Evolutionary conservation across 192 early-diverging fungal genomes (phyloP).

Genomic region (Mortierella antarctica): DNA sequence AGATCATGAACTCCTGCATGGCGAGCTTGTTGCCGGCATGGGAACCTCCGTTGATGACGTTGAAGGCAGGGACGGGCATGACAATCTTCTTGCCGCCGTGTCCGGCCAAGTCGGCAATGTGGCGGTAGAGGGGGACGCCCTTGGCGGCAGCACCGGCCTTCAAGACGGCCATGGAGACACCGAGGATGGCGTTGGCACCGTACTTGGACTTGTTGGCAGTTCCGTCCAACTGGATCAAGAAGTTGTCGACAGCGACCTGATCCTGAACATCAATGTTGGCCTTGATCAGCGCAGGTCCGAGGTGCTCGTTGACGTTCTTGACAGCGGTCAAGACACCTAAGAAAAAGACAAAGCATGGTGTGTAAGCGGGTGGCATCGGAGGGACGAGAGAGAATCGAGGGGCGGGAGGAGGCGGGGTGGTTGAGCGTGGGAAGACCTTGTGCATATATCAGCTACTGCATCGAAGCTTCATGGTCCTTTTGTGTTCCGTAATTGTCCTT

Average conservation of each 20-base stretch:
- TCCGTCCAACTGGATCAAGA: slow-evolving; percentile 93
- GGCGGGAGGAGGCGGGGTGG: no score
- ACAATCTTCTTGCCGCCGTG: slow-evolving; percentile 84
- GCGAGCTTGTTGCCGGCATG: slow-evolving; percentile 99
- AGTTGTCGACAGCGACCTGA: slow-evolving; percentile 91
- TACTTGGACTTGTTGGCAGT: slow-evolving; percentile 96
- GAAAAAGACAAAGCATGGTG: not conserved
- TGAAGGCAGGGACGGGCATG: slow-evolving; percentile 96
- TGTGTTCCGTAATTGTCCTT: no score
- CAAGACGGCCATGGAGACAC: slow-evolving; percentile 95
- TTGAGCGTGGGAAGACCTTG: not conserved
- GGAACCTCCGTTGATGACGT: slow-evolving; percentile 99
- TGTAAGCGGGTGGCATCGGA: not conserved
- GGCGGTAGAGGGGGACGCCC: slow-evolving; percentile 93
- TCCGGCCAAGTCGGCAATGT: slow-evolving; percentile 91
- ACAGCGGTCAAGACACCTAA: slow-evolving; percentile 91
- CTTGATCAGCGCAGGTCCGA: slow-evolving; percentile 85
- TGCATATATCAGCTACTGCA: no score
- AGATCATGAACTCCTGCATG: slow-evolving; percentile 99
- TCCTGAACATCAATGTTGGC: slow-evolving; percentile 87
- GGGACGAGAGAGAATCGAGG: no score
- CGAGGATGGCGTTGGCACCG: slow-evolving; percentile 98
- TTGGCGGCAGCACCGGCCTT: slow-evolving; percentile 96
- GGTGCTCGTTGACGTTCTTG: slow-evolving; percentile 89
- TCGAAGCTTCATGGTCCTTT: no score